phyloP scores from a whole-genome alignment of 768 basidiomycete species.

The Mycena epipterygia region DNA sequence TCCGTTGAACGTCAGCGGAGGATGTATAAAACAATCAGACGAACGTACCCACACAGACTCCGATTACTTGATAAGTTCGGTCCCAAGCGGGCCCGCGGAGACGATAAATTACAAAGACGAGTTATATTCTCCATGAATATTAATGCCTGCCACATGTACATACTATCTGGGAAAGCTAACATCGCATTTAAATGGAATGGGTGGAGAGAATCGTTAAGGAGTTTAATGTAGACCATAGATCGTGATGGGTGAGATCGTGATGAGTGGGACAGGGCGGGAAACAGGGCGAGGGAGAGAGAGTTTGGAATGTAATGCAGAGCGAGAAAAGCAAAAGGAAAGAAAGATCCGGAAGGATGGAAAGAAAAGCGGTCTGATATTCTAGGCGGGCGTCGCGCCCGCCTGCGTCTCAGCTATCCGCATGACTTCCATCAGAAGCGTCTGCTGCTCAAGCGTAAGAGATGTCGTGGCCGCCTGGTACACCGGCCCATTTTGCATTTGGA shows the following conservation, averaged over 20 bases:
- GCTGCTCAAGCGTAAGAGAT: slow-evolving; percentile 78
- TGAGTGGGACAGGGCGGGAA: too few species aligned
- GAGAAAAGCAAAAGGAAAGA: background rate
- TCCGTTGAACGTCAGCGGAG: too few species aligned
- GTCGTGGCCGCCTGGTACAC: slow-evolving; percentile 84
- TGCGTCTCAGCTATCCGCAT: slow-evolving; percentile 77
- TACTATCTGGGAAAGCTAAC: slow-evolving; percentile 28
- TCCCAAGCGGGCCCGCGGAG: too few species aligned
- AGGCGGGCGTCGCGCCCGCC: slow-evolving; percentile 24
- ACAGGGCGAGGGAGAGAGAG: background rate
- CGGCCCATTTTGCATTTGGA: slow-evolving; percentile 80
- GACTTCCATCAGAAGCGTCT: slow-evolving; percentile 87
- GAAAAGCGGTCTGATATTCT: slow-evolving; percentile 10
- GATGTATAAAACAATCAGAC: too few species aligned
- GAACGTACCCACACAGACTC: too few species aligned
- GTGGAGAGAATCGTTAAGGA: slow-evolving; percentile 13
- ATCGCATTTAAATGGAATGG: slow-evolving; percentile 15
- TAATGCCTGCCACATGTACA: slow-evolving; percentile 31
- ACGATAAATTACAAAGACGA: background rate
- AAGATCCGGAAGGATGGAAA: slow-evolving; percentile 21
- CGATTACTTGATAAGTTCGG: too few species aligned
- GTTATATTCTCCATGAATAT: slow-evolving; percentile 17
- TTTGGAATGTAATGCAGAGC: background rate
- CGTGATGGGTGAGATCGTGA: slow-evolving; percentile 18
- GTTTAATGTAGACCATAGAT: slow-evolving; percentile 30